Conservation (phyloP, 108 stramenopile species). For the Nannochloropsis granulata region DNA sequence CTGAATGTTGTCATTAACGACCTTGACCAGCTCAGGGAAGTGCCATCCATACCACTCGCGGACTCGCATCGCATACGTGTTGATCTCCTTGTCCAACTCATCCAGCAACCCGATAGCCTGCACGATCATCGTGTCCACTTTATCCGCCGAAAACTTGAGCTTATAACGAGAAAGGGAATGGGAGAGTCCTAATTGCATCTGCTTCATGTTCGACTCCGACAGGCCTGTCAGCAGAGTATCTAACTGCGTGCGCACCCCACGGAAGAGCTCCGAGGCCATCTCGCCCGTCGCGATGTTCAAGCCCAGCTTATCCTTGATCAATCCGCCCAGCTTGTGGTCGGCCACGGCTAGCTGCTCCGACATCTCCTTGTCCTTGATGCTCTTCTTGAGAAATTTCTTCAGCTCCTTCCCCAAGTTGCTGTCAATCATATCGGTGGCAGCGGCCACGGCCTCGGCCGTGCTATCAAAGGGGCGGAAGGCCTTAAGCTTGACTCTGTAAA, state of each 20-base stretch:
- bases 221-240: conserved; percentile 57
- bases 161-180: conserved; percentile 96
- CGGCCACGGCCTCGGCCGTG: conserved; percentile 90
- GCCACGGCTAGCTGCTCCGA: conserved; percentile 66
- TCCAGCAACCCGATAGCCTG: conserved; percentile 99
- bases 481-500: conserved; percentile 49
- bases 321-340: conserved; percentile 66
- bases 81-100: conserved; percentile 99
- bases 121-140: conserved; percentile 99
- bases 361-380: conserved; percentile 48
- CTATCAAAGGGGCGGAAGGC: conserved; percentile 89
- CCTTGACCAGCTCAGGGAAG: conserved; percentile 83
- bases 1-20: conserved; percentile 93
- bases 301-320: conserved; percentile 88
- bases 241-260: conserved; percentile 79
- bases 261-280: conserved; percentile 62
- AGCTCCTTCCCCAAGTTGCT: conserved; percentile 79
- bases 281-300: conserved; percentile 79
- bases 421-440: conserved; percentile 81
- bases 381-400: conserved; percentile 91
- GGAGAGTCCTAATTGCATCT: conserved; percentile 87
- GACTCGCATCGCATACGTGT: conserved; percentile 99
- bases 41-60: conserved; percentile 99
- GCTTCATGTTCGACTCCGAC: conserved; percentile 31
- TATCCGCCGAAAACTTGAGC: conserved; percentile 98